Base-by-base conservation (phyloP, 495 filamentous ascomycete species). In the Lepidopterella palustris region DNA sequence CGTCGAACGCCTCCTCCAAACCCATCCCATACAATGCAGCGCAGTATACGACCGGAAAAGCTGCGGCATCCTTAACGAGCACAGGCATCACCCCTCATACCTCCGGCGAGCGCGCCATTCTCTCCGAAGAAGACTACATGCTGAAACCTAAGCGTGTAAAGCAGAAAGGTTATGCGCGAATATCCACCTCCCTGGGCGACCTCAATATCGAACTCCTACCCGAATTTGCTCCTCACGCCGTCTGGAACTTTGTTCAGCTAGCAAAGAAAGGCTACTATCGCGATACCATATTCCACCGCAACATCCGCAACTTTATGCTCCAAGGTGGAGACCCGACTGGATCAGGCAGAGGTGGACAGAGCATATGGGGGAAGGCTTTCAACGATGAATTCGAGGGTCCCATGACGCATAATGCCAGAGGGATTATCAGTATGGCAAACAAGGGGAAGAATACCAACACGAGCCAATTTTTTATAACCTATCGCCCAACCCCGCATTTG, bases 361-460 rank as follows among this genome's bases (percentile, higher is more conserved):
- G 85, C 66, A 80, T 92, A 57, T 97, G 93, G 93, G 87, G 87
- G 45, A 91, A 90, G 72, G 86, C 86, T 59, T 98, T 98, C 69
- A 77, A 85, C 27, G 93, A 98, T 71, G 95, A 98, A 68, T 86
- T 96, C 54, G 90, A 96, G 25, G 90, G 92, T 0, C 95, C 93
- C 0, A 68, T 90, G 28, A 83, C 82, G 25, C 92, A 97, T 66
- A 85, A 92, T 67, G 71, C 77, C 0, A 75, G 93, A 3, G 93
- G 93, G 1, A 79, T 93, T 0, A 54, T 76, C 25, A 60, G 54
- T 26, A 76, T 98, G 93, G 93, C 93, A 29, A 98, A 98, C 66
- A 98, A 98, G 65, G 93, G 93, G 26, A 96, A 96, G 63, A 91
- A 97, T 61, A 97, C 95, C 2, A 98, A 98, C 68, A 89, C 87